Base-by-base conservation (phyloP, 495 filamentous ascomycete genomes). In the Penicillium atrosanguineum region DNA sequence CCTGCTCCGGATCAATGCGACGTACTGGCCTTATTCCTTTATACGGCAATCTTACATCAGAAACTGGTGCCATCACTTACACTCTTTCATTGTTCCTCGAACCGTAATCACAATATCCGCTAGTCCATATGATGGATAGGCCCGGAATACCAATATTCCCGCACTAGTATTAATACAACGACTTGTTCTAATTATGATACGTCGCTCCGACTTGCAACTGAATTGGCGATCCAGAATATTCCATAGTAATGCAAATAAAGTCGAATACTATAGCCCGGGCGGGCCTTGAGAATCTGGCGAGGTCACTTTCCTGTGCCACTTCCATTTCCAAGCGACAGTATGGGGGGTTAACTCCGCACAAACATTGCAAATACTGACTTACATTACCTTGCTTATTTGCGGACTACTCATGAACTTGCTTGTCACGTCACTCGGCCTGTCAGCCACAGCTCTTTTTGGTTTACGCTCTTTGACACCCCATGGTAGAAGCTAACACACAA, bases 401-500 rank as follows among this genome's bases (percentile, higher is more conserved):
- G 52, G 54, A 53, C 42, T 59, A 53, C 44, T 34, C 25, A 63
- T 63, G 56, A 57, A 56, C 37, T 55, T 54, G 52, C 36, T 61
- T 53, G 57, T 61, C 44, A 50, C 48, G 39, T 46, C 55, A 46
- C 50, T 61, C 36, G 57, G 52, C 53, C 53, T 63, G 55, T 59
- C 51, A 63, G 55, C 55, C 42, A 45, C 47, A 42, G 41, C 23
- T 20, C 44, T 52, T 48, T 50, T 16, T 50, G 28, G 19, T 58
- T 51, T 19, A 40, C 44, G 50, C 38, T 48, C 36, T 38, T 28
- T 50, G 31, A 44, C 45, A 47, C 14, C 15, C 40, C 31, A 39
- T 46, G n/a, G 47, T 51, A 29, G 25, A 57, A 55, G 54, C 59
- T 55, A 59, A 62, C 26, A 50, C 38, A 26, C 21, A 20, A 50